Percentiles rank a stretch among this genome's conserved stretches.
Conservation (phyloP, 2,329 filamentous ascomycete species). For the Paecilomyces variotii region DNA sequence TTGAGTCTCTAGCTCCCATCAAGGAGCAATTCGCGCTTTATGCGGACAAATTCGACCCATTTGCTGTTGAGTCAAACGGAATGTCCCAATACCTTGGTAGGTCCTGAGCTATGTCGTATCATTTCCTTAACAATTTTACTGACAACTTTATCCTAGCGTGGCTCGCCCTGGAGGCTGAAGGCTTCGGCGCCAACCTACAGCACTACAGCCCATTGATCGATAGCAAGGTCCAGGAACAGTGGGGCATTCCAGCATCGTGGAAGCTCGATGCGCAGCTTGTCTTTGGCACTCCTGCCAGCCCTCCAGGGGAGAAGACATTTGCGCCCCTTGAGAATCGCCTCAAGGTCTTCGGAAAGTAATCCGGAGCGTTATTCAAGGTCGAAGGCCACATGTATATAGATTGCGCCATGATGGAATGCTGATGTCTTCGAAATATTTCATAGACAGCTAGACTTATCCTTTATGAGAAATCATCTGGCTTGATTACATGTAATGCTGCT, state of each 20-base stretch:
- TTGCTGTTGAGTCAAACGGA: constrained; percentile 65
- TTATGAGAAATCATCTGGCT: not conserved
- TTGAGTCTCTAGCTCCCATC: constrained; percentile 53
- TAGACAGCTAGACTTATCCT: not conserved
- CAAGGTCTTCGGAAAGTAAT: not conserved
- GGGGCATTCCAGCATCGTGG: constrained; percentile 65
- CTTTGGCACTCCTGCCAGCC: constrained; percentile 53
- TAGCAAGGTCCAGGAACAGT: constrained; percentile 58
- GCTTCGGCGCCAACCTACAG: constrained; percentile 79
- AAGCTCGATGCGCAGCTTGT: constrained; percentile 75
- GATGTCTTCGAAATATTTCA: not conserved
- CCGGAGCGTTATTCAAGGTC: not conserved
- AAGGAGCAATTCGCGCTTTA: constrained; percentile 58
- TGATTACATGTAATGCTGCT: not conserved
- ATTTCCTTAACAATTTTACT: not conserved
- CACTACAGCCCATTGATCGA: constrained; percentile 87
- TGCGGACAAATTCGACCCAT: constrained; percentile 71
- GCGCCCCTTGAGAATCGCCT: not conserved
- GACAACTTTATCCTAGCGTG: constrained; percentile 54
- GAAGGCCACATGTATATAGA: not conserved
- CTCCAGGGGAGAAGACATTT: not conserved
- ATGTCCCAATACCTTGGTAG: constrained; percentile 62
- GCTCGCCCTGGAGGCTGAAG: constrained; percentile 73
- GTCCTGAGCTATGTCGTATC: not conserved
- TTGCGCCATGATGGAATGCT: not conserved